Evolutionary conservation across 352 stramenopile genomes (phyloP), one percentile per base, ranked within the genome.

Genomic region (Phytopythium delawarense): DNA sequence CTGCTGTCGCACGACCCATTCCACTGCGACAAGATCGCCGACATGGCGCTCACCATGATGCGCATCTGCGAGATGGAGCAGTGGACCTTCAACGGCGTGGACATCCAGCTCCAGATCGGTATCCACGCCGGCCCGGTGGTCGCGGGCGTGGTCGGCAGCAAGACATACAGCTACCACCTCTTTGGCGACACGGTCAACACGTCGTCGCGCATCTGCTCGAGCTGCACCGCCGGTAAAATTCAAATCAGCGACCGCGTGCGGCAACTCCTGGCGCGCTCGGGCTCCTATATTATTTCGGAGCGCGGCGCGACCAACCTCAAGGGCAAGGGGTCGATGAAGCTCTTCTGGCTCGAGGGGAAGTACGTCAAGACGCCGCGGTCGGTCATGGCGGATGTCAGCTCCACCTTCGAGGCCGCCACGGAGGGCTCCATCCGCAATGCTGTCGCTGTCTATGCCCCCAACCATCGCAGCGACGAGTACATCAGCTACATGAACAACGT

Each of bases 131-230:
- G 88, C 0, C 73, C 78, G 0, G 77, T 96, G 5, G 80, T 94
- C 40, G 88, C 82, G 9, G 88, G 88, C 6, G 88, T 96, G 21
- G 83, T 96, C 1, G 88, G 88, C 7, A 86, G 75, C 64, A 87
- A 84, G 46, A 89, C 82, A 7, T 90, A 90, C 48, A 87, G 86
- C 50, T 96, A 92, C 63, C 88, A 94, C 35, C 74, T 96, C 34
- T 94, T 94, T 68, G 87, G 87, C 7, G 84, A 93, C 56, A 90
- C 87, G 2, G 87, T 93, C 46, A 96, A 93, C 70, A 91, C 80
- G 28, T 87, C 83, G 6, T 92, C 81, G 21, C 73, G 87, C 3
- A 78, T 95, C 35, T 96, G 84, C 58, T 95, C 85, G 45, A 92
- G 79, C 40, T 77, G 70, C 49, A 66, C 76, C 28, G 62, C 83